Percentiles rank a stretch among this genome's conserved stretches.
Evolutionary conservation across 257 asterid genomes (phyloP).

Genomic region (Przewalskia tangutica): DNA sequence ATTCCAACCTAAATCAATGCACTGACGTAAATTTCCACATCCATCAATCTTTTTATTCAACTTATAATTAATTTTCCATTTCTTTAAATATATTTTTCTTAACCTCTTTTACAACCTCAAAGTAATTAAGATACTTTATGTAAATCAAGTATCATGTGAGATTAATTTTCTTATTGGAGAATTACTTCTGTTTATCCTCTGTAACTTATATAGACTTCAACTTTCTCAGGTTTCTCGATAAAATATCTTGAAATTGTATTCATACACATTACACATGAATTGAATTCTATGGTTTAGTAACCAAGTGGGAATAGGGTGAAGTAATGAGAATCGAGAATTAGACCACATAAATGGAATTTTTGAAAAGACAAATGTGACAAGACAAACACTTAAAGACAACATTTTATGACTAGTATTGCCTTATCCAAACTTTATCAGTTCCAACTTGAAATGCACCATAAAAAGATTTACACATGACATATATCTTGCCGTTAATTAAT

Average conservation of each 20-base stretch:
- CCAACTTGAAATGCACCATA: neutral
- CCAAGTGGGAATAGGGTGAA: neutral
- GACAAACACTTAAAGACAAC: neutral
- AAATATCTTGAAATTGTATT: neutral
- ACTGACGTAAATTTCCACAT: neutral
- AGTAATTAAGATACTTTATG: neutral
- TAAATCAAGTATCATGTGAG: neutral
- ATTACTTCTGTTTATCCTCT: neutral
- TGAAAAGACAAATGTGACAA: neutral
- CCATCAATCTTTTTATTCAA: neutral
- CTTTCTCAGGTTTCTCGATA: neutral
- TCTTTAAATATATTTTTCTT: no score
- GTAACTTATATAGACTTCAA: neutral
- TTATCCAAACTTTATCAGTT: neutral
- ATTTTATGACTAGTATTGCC: neutral
- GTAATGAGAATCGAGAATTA: neutral
- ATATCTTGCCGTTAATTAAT: no score
- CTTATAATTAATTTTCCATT: neutral
- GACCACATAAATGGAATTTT: neutral
- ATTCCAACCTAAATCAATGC: conserved; percentile 6
- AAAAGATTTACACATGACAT: neutral
- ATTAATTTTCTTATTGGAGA: neutral
- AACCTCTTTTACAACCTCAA: neutral
- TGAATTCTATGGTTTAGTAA: neutral
- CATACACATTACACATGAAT: neutral